Base-by-base conservation (phyloP, 352 stramenopile genomes). In the Vaucheria bursata region DNA sequence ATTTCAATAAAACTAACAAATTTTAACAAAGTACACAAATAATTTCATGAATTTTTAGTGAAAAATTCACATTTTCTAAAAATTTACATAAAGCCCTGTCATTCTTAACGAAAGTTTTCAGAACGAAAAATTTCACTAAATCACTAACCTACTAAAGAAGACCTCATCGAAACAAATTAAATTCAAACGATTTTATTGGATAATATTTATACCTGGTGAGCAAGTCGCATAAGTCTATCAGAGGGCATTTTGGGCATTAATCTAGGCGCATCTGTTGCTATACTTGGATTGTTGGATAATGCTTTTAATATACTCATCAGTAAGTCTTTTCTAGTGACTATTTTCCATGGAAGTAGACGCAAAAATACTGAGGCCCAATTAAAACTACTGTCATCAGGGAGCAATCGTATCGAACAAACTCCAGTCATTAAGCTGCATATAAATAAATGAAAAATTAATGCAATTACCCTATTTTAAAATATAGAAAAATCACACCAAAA, bases 251-350 rank as follows among this genome's bases (percentile, higher is more conserved):
- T 67, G 34, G 70, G 70, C 2, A 39, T 36, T 7, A 75, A 39
- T 38, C 79, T 83, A n/a, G 79, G 79, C 33, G 79, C 79, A 59
- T 84, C 53, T 7, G 39, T 39, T 12, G 79, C 79, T 36, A 84
- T 76, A 31, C 71, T 36, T 1, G 79, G 79, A 34, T 84, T 84
- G 29, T 65, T 71, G 1, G 77, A 72, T 39, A 84, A 40, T 1
- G 77, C 79, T 38, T 40, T 81, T 45, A 84, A 71, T n/a, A 84
- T 81, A 33, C 69, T 79, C 74, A 84, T 81, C 7, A 79, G 65
- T 0, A 83, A 65, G 52, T 83, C 74, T 65, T 83, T 81, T 5
- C 71, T 29, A 35, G 78, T 74, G 5, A 75, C 74, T 49, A 80
- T 70, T 18, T 49, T 37, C 70, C 69, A 81, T 7, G 79, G 79